Percentiles rank a stretch among this genome's conserved stretches.
Conservation (phyloP, 441 rosid species). For the Hura crepitans region DNA sequence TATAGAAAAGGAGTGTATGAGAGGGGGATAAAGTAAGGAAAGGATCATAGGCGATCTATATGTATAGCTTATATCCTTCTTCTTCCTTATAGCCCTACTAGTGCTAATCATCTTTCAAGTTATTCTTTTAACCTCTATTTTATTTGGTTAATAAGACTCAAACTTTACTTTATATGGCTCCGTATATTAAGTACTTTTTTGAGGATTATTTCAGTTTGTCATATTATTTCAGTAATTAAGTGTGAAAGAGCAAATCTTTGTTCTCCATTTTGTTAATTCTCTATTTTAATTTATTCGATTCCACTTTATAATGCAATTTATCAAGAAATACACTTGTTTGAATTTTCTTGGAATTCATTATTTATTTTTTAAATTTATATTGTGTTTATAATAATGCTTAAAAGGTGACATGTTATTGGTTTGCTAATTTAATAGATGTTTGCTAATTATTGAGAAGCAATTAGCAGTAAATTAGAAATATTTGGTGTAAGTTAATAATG, state of each 20-base stretch:
- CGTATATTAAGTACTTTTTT: not conserved
- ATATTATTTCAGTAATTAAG: not conserved
- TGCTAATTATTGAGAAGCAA: not conserved
- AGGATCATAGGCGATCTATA: constrained; percentile 69
- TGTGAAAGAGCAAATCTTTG: no score
- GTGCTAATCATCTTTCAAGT: constrained; percentile 88
- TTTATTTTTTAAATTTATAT: not conserved
- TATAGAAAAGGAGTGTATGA: no score
- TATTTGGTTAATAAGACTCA: not conserved
- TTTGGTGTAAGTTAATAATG: no score
- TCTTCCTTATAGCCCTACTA: constrained; percentile 65
- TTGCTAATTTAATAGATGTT: constrained; percentile 5
- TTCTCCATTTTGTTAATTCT: not conserved
- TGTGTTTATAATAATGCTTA: not conserved
- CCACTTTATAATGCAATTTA: not conserved
- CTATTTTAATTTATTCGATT: not conserved
- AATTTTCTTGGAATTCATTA: not conserved
- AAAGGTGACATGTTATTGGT: not conserved
- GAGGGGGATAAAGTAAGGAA: constrained; percentile 6
- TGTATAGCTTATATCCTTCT: constrained; percentile 80
- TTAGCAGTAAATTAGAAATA: no score
- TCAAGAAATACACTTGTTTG: not conserved
- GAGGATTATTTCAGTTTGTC: not conserved
- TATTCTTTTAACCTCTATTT: constrained; percentile 15
- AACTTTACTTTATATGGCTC: not conserved